Base-by-base conservation (phyloP, 31 red algal species). In the Bonnemaisonia californica region DNA sequence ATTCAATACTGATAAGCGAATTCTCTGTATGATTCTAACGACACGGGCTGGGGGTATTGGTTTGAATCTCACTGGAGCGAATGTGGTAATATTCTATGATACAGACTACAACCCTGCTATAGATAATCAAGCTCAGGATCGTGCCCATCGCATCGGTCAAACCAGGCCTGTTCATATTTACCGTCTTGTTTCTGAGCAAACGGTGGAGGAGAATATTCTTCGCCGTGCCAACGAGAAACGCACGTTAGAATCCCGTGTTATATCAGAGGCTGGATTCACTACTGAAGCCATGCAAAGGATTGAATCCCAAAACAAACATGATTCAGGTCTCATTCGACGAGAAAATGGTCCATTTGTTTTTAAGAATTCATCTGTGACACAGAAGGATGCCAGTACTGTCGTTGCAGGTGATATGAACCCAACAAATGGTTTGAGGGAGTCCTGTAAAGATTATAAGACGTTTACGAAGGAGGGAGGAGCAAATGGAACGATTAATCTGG, bases 71-170 rank as follows among this genome's bases (percentile, higher is more conserved):
- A 91, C 93, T 3, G 96, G 92, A 26, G 96, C 92, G 24, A 92
- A 99, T 76, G 74, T 78, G 23, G 90, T 99, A 22, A 71, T 99
- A 34, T 99, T 95, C 73, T 99, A 95, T 59, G 96, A 99, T 64
- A 89, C 87, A 41, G 90, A 93, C 42, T 99, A 89, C 90, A 96
- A 99, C 71, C 91, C 91, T 19, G 90, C 90, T 27, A 77, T 96
- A 5, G 97, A 95, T 68, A 87, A 67, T 34, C 92, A 99, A 77
- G 97, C 93, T 3, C 92, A 99, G 79, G 92, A 99, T 54, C 87
- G 91, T 28, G 88, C 79, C 24, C 94, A 96, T 71, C 87, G 94
- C 31, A 95, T 99, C 67, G 92, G 92, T 23, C 97, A 99, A 62
- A 93, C 89, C 29, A 87, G 82, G 32, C 86, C 89, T 3, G 93